A percentile compares a stretch with the other conserved stretches of the same genome.
Evolutionary conservation across 257 asterid species (phyloP).

Genomic region (Solanum peruvianum): DNA sequence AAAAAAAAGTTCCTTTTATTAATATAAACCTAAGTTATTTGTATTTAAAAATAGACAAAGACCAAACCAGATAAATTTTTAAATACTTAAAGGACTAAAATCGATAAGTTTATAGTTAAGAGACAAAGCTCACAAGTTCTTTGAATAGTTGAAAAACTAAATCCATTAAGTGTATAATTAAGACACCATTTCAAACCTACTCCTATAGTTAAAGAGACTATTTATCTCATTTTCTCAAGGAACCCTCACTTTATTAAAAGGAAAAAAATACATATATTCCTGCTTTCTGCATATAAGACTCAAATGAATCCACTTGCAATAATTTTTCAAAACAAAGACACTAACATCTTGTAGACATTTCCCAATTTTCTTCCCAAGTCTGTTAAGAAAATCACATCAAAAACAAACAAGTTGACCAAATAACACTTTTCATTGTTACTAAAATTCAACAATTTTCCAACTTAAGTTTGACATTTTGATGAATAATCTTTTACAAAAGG

Average conservation of each 20-base stretch:
- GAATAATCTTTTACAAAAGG: not conserved
- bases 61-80: fast-evolving
- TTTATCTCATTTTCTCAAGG: too few species aligned
- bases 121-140: too few species aligned
- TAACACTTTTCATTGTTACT: not conserved
- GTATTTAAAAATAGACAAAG: too few species aligned
- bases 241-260: not conserved
- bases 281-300: not conserved
- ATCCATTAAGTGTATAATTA: too few species aligned
- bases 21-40: too few species aligned
- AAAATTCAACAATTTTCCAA: not conserved
- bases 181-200: too few species aligned
- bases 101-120: too few species aligned
- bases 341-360: not conserved
- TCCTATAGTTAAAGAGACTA: too few species aligned
- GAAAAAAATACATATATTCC: not conserved
- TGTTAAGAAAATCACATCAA: not conserved
- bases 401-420: not conserved
- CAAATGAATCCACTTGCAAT: not conserved
- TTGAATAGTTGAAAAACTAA: too few species aligned
- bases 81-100: too few species aligned
- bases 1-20: too few species aligned
- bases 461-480: not conserved
- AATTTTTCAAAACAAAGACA: not conserved
- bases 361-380: not conserved